Percentiles rank a stretch among this genome's conserved stretches.
These are phyloP conservation scores for Podospora pseudoanserina DNA, from an alignment of 495 filamentous ascomycete species.

Conservation along the genomic window DNA sequence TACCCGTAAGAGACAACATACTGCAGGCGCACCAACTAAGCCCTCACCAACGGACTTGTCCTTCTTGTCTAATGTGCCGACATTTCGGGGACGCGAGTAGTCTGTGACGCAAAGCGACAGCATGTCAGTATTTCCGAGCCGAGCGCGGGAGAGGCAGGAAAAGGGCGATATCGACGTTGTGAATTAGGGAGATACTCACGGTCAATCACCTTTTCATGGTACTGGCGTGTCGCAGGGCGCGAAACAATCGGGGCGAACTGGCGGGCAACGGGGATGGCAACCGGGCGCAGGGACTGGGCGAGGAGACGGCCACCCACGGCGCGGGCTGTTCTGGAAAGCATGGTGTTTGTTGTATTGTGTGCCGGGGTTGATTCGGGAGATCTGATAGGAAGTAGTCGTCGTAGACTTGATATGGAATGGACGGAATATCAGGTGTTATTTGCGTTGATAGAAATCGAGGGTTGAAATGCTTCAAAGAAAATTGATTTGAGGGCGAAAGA, in stretches of 20 bases:
- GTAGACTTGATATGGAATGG: neutral
- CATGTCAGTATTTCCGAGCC: slow-evolving; percentile 10
- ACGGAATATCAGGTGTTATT: slow-evolving; percentile 1
- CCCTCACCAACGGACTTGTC: slow-evolving; percentile 91
- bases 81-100: slow-evolving; percentile 89
- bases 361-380: neutral
- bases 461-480: slow-evolving; percentile 18
- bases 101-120: slow-evolving; percentile 41
- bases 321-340: slow-evolving; percentile 38
- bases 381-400: neutral
- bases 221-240: slow-evolving; percentile 44
- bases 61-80: slow-evolving; percentile 85
- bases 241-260: slow-evolving; percentile 36
- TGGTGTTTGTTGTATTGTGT: slow-evolving; percentile 18
- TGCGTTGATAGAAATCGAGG: slow-evolving; percentile 8
- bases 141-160: neutral
- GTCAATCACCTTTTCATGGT: slow-evolving; percentile 73
- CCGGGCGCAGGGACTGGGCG: slow-evolving; percentile 23
- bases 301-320: slow-evolving; percentile 28
- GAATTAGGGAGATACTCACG: slow-evolving; percentile 21
- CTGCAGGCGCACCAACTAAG: slow-evolving; percentile 87
- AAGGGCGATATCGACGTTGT: neutral
- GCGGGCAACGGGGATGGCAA: slow-evolving; percentile 32
- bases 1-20: slow-evolving; percentile 14
- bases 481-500: slow-evolving; percentile 8